phyloP scores from a whole-genome alignment of 306 rosid species.

The Arachis stenosperma region DNA sequence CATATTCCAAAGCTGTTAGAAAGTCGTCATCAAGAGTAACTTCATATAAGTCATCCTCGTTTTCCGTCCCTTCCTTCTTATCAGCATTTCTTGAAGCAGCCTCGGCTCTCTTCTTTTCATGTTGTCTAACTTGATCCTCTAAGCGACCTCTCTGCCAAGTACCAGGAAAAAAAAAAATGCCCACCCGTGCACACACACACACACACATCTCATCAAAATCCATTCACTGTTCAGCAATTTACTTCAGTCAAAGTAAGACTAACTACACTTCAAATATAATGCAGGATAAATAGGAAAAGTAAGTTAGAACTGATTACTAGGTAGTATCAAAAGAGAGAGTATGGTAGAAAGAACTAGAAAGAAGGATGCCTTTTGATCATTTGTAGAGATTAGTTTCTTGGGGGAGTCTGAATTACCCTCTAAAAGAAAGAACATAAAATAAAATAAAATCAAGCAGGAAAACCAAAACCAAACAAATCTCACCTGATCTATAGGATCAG shows the following conservation, averaged over 20 bases:
- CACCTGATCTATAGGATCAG: conserved; percentile 98
- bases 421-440: too few species aligned
- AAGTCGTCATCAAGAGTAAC: conserved; percentile 95
- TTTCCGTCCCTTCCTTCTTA: conserved; percentile 45
- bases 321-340: too few species aligned
- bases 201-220: conserved; percentile 27
- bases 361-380: too few species aligned
- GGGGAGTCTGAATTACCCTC: neutral
- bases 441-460: neutral
- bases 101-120: conserved; percentile 70
- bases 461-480: conserved; percentile 30
- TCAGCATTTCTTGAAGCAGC: conserved; percentile 43
- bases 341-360: too few species aligned
- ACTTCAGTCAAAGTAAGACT: neutral
- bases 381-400: too few species aligned
- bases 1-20: conserved; percentile 93
- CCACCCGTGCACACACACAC: neutral
- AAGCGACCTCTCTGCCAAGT: conserved; percentile 76
- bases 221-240: conserved; percentile 15
- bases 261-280: neutral
- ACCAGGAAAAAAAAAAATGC: neutral
- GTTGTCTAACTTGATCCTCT: conserved; percentile 91
- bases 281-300: neutral
- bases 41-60: conserved; percentile 71
- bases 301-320: too few species aligned